Conservation (phyloP, 805 yeast genomes). For the Zygosaccharomyces gambellarensis region DNA sequence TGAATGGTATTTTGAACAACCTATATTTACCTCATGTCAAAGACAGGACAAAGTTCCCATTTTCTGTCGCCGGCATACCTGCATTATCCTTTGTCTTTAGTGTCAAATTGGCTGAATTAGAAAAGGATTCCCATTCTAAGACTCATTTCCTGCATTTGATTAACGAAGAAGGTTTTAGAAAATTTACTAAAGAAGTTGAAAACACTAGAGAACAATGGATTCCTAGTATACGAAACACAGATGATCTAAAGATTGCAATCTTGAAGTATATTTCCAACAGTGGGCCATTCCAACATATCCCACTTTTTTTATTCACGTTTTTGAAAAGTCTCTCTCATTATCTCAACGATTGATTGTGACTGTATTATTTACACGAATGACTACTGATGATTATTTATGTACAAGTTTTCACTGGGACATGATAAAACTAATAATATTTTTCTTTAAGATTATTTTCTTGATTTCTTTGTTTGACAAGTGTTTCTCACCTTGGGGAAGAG, state of each 20-base stretch:
- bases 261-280: conserved; percentile 35
- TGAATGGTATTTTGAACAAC: conserved; percentile 15
- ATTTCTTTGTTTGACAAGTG: conserved; percentile 41
- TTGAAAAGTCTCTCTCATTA: conserved; percentile 43
- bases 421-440: conserved; percentile 44
- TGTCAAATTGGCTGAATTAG: conserved; percentile 11
- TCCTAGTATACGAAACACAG: conserved; percentile 30
- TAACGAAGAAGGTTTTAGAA: conserved; percentile 22
- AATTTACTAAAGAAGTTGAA: conserved; percentile 10
- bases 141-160: conserved; percentile 11
- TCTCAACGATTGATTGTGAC: background rate
- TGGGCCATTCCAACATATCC: conserved; percentile 47
- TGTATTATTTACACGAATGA: conserved; percentile 8
- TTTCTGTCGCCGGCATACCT: conserved; percentile 26
- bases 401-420: conserved; percentile 11
- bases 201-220: conserved; percentile 14
- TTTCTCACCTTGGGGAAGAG: conserved; percentile 37
- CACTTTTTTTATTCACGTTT: conserved; percentile 49
- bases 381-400: background rate
- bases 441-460: conserved; percentile 53
- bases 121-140: conserved; percentile 5
- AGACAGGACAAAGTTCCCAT: conserved; percentile 14
- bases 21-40: conserved; percentile 11
- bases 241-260: conserved; percentile 43
- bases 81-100: conserved; percentile 20